phyloP scores from a whole-genome alignment of 306 rosid genomes.

The Medicago ruthenica region DNA sequence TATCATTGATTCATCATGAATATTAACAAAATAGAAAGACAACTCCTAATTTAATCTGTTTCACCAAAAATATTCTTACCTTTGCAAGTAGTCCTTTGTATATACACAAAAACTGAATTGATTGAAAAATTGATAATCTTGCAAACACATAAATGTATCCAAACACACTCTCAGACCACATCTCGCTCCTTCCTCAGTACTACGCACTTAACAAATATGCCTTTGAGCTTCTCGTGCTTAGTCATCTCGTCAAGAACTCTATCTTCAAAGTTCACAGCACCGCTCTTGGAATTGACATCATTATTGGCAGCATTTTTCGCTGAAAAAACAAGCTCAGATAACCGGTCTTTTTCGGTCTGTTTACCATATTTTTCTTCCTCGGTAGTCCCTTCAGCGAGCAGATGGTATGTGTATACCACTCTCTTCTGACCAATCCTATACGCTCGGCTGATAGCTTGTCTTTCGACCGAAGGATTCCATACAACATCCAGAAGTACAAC shows the following conservation, averaged over 20 bases:
- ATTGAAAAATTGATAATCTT: neutral
- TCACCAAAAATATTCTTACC: neutral
- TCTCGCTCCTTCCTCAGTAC: conserved; percentile 31
- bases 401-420: conserved; percentile 49
- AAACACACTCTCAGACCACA: neutral
- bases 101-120: neutral
- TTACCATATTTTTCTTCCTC: conserved; percentile 37
- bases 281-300: neutral
- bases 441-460: conserved; percentile 52
- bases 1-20: neutral
- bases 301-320: neutral
- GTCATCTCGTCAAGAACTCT: conserved; percentile 42
- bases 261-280: conserved; percentile 32
- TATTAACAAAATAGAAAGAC: neutral
- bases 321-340: conserved; percentile 49
- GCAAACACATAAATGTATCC: too few relatives aligned
- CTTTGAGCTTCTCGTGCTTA: conserved; percentile 41
- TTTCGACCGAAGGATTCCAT: conserved; percentile 56
- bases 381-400: conserved; percentile 37
- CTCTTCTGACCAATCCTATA: conserved; percentile 50
- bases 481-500: conserved; percentile 53
- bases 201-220: conserved; percentile 37
- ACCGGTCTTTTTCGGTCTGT: conserved; percentile 45
- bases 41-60: too few relatives aligned
- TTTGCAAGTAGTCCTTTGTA: neutral